phyloP scores from a whole-genome alignment of 768 basidiomycete species.

The Macrolepiota dolichaula region DNA sequence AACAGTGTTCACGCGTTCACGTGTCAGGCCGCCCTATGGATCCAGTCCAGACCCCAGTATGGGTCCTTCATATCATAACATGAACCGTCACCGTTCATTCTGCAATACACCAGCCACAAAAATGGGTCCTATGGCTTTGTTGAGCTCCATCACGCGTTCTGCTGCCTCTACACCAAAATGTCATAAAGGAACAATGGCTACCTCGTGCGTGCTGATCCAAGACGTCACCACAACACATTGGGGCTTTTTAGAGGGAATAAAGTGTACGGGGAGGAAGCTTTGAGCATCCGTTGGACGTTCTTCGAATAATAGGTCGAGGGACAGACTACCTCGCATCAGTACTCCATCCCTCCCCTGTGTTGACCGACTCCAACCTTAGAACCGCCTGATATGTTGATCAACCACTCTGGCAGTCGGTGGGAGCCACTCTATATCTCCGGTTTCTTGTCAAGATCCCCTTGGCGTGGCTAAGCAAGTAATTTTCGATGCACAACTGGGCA shows the following conservation, averaged over 20 bases:
- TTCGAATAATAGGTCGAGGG: constrained; percentile 16
- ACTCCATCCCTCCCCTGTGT: not conserved
- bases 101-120: not conserved
- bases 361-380: constrained; percentile 12
- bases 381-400: constrained; percentile 30
- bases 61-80: constrained; percentile 2
- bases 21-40: not conserved
- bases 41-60: not conserved
- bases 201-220: constrained; percentile 3
- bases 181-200: not conserved
- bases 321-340: constrained; percentile 7
- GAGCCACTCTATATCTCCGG: not conserved
- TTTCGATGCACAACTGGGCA: constrained; percentile 26
- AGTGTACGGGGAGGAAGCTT: not conserved
- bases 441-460: not conserved
- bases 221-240: constrained; percentile 13
- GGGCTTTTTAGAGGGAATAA: constrained; percentile 14
- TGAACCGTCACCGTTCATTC: not conserved
- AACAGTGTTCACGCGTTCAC: not conserved
- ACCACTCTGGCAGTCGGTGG: constrained; percentile 27
- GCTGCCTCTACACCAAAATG: not conserved
- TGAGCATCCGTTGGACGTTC: constrained; percentile 7
- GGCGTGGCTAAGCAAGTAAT: constrained; percentile 29
- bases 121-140: not conserved
- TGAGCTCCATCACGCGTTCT: not conserved